Evolutionary conservation across 2,329 filamentous ascomycete species (phyloP).

Genomic region (Ophioceras dolichostomum): DNA sequence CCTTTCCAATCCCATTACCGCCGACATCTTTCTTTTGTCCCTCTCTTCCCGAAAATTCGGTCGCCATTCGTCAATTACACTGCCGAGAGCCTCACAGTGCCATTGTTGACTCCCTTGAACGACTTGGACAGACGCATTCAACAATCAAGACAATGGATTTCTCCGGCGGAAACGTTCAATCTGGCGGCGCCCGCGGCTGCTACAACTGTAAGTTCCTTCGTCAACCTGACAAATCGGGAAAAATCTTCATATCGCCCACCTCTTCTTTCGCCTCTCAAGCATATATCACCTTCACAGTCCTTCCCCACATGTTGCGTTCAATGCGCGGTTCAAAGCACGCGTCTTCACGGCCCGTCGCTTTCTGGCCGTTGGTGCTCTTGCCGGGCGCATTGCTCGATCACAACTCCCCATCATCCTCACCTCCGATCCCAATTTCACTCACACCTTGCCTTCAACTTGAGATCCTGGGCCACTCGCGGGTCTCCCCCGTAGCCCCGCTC

Average conservation of each 20-base stretch:
- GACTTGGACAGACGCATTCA: background rate
- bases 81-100: background rate
- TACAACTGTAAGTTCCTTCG: slow-evolving; percentile 12
- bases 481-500: too few relatives aligned
- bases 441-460: too few relatives aligned
- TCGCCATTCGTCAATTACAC: background rate
- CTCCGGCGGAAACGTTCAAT: slow-evolving; percentile 9
- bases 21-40: background rate
- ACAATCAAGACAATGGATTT: slow-evolving; percentile 10
- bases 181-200: slow-evolving; percentile 7
- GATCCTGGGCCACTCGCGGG: too few relatives aligned
- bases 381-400: too few relatives aligned
- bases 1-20: background rate
- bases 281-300: too few relatives aligned
- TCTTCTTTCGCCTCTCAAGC: too few relatives aligned
- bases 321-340: background rate
- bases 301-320: background rate
- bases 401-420: too few relatives aligned
- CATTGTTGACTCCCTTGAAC: too few relatives aligned
- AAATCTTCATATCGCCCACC: too few relatives aligned
- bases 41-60: background rate
- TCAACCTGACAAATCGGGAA: background rate
- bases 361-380: background rate
- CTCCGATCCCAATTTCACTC: too few relatives aligned
- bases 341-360: background rate